Percentiles rank a stretch among this genome's conserved stretches.
phyloP scores from a whole-genome alignment of 192 early-diverging fungal species.

The Coemansia sp. region DNA sequence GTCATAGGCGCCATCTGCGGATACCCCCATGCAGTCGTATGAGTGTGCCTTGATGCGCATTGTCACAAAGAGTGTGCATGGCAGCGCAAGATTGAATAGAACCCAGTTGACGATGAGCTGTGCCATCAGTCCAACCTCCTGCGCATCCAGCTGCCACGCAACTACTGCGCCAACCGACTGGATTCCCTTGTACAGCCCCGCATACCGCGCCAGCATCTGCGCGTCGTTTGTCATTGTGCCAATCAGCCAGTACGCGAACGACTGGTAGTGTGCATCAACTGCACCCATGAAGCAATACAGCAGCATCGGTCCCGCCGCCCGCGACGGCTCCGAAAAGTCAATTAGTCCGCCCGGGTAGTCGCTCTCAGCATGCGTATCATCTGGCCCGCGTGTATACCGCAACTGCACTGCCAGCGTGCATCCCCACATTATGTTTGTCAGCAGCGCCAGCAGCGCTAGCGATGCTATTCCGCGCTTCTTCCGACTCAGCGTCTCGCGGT shows the following conservation, averaged over 20 bases:
- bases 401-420: constrained; percentile 64
- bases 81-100: constrained; percentile 27
- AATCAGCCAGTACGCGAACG: constrained; percentile 76
- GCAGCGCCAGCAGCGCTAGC: constrained; percentile 6
- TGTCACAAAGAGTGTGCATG: constrained; percentile 45
- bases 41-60: constrained; percentile 28
- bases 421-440: constrained; percentile 34
- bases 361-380: background rate
- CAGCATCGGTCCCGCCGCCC: constrained; percentile 61
- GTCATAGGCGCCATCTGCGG: constrained; percentile 12
- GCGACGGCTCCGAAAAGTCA: constrained; percentile 44
- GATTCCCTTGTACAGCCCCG: constrained; percentile 85
- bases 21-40: constrained; percentile 2
- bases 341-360: constrained; percentile 48
- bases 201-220: constrained; percentile 63
- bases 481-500: constrained; percentile 17
- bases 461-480: constrained; percentile 22
- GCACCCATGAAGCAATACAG: constrained; percentile 73
- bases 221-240: constrained; percentile 78
- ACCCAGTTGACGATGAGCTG: constrained; percentile 58
- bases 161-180: constrained; percentile 71
- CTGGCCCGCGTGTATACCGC: constrained; percentile 39
- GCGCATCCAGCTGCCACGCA: constrained; percentile 68
- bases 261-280: constrained; percentile 77
- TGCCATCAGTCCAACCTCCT: constrained; percentile 33